These are phyloP conservation scores for Globisporangium recalcitrans DNA, from an alignment of 352 stramenopile genomes.

Conservation along the genomic window DNA sequence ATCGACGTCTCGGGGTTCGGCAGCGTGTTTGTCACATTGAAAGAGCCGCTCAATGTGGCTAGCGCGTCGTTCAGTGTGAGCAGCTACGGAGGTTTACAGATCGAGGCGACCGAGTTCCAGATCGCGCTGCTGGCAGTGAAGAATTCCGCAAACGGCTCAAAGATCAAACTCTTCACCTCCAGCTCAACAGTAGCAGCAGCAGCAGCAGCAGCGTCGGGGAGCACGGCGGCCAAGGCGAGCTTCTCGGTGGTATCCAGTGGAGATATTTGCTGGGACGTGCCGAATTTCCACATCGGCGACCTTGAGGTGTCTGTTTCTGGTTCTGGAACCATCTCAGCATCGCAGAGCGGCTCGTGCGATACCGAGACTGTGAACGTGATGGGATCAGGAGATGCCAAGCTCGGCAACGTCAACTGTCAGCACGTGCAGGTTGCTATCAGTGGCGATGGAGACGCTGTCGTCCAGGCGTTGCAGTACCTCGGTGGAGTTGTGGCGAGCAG, in stretches of 20 bases:
- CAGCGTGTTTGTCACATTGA: neutral
- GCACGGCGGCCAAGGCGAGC: neutral
- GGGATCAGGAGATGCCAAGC: neutral
- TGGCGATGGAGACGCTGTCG: slow-evolving; percentile 20
- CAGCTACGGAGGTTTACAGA: neutral
- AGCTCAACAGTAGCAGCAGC: too few species aligned
- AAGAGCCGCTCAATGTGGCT: neutral
- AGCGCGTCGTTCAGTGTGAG: neutral
- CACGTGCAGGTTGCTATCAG: slow-evolving; percentile 18
- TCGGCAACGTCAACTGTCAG: slow-evolving; percentile 19
- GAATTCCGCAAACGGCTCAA: neutral
- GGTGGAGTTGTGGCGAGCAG: slow-evolving; percentile 15
- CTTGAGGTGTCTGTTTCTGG: neutral
- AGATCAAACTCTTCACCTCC: neutral
- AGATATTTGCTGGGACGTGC: neutral
- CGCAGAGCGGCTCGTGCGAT: neutral
- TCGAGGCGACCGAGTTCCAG: neutral
- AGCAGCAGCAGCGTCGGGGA: neutral
- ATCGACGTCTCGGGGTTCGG: neutral
- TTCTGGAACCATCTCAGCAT: neutral
- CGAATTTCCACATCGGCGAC: neutral
- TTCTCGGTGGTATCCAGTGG: neutral
- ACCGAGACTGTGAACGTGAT: neutral
- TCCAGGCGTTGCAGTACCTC: slow-evolving; percentile 22
- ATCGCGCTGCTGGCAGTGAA: neutral